Conservation (phyloP, 495 filamentous ascomycete species). For the Talaromyces ruber region DNA sequence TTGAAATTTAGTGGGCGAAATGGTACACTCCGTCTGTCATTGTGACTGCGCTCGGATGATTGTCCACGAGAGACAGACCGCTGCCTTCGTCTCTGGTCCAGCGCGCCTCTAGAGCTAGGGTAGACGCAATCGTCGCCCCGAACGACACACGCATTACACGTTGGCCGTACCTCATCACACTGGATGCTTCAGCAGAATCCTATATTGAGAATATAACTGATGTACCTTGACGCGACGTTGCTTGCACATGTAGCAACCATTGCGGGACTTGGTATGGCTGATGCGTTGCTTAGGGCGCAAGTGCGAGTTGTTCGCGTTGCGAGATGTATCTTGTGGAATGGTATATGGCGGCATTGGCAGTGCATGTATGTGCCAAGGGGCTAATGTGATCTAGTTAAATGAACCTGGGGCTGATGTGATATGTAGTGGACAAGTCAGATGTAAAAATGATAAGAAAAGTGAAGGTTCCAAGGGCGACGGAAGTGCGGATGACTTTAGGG, state of each 20-base stretch:
- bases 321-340: neutral
- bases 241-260: conserved; percentile 20
- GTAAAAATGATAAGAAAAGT: neutral
- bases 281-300: neutral
- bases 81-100: neutral
- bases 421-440: neutral
- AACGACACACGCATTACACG: conserved; percentile 15
- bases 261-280: conserved; percentile 13
- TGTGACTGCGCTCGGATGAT: neutral
- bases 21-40: neutral
- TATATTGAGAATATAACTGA: neutral
- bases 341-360: neutral
- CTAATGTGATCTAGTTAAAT: neutral
- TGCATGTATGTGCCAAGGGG: neutral
- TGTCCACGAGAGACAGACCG: neutral
- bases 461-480: neutral
- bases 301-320: neutral
- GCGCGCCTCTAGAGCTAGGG: conserved; percentile 5
- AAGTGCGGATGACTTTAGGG: neutral
- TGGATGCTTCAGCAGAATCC: neutral
- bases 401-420: neutral
- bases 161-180: conserved; percentile 19
- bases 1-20: neutral
- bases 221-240: conserved; percentile 17
- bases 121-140: conserved; percentile 12